Evolutionary conservation across 2,329 filamentous ascomycete species (phyloP), one percentile per base, ranked within the genome.

Genomic region (Aureobasidium sp.): DNA sequence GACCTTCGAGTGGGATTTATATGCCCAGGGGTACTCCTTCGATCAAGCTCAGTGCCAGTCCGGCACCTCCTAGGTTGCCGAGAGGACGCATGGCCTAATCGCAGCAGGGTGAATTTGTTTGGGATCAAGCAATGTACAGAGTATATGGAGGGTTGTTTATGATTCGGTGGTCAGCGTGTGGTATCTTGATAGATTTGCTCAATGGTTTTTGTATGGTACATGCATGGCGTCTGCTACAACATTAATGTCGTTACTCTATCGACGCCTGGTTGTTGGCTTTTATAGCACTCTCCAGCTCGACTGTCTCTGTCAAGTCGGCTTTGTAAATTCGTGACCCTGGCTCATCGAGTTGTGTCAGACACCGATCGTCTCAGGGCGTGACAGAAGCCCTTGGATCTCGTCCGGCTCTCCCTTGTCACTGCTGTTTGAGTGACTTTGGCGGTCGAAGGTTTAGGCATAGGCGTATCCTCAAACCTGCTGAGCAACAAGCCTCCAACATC

Each of bases 21-120:
- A 41, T 41, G 5, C 22, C 44, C 6, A 15, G 57, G 2, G 57
- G 57, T 4, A 51, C 45, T 9, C 57, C 57, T 29, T 39, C 42
- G 7, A 51, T 41, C 15, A 60, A 22, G 22, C 25, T 60, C 15
- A 29, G 5, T 4, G 34, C 57, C 6, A 60, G 45, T 17, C 45
- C 57, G 5, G 57, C 17, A 25, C 57, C 57, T 42, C 57, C 57
- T 25, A 49, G 44, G n/a, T 25, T 60, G 17, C 57, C 57, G 11
- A 60, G 57, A 42, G 57, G 57, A 34, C 44, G 57, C 2, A 60
- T 60, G 57, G 57, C 31, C 47, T 49, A 25, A 17, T 59, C 12
- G 12, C 31, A 5, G 20, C 17, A 22, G 20, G 11, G 12, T 51
- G 6, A 34, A 5, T 15, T 9, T 11, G 4, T n/a, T 31, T 11